Conservation (phyloP, 768 basidiomycete species). For the Suillus americanus region DNA sequence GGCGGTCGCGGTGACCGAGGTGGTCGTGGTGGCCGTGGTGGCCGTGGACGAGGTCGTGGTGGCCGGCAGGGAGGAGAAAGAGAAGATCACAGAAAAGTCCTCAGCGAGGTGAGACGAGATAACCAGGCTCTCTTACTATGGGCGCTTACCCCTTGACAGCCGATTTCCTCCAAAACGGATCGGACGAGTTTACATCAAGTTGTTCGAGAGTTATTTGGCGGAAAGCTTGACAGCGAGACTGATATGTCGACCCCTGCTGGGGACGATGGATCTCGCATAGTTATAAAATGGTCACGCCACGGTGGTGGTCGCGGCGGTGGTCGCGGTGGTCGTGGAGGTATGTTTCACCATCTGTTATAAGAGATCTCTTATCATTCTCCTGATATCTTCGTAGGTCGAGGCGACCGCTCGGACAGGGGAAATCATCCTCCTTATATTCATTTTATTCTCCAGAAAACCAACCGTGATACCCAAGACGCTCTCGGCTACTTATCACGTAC, state of each 20-base stretch:
- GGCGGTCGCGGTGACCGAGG: constrained; percentile 35
- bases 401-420: constrained; percentile 54
- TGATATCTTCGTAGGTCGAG: constrained; percentile 22
- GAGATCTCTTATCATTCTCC: background rate
- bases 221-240: constrained; percentile 84
- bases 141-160: constrained; percentile 43
- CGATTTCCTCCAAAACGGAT: constrained; percentile 76
- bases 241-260: constrained; percentile 47
- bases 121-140: constrained; percentile 32
- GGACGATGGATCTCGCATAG: constrained; percentile 74
- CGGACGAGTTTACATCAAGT: constrained; percentile 82
- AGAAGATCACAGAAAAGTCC: constrained; percentile 71
- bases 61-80: constrained; percentile 42
- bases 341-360: background rate
- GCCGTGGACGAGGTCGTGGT: constrained; percentile 42
- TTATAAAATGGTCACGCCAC: constrained; percentile 72
- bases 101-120: constrained; percentile 61
- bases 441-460: constrained; percentile 96
- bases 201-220: constrained; percentile 77
- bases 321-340: constrained; percentile 34
- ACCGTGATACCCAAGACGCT: constrained; percentile 96
- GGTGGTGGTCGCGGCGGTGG: constrained; percentile 49
- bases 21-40: constrained; percentile 41
- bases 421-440: constrained; percentile 88
- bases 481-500: constrained; percentile 76